Conservation (phyloP, 1,139 yeast species). For the Protomyces arabidopsidicola region DNA sequence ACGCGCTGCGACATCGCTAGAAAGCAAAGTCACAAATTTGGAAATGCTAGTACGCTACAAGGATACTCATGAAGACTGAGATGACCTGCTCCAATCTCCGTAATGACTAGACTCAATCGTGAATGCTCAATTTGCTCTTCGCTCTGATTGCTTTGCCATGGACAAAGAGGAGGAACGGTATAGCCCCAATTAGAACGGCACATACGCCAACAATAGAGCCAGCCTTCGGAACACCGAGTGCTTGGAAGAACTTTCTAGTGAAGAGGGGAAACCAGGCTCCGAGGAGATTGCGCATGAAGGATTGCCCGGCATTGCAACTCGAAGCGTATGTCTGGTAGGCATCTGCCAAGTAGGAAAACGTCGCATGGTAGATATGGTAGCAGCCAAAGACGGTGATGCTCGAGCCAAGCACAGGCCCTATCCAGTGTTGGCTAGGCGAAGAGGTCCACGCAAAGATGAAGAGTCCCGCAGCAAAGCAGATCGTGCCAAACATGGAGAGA, state of each 20-base stretch:
- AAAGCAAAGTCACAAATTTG: no score
- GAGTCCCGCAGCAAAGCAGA: constrained; percentile 60
- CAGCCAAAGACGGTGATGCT: constrained; percentile 11
- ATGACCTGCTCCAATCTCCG: no score
- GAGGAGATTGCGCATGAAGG: constrained; percentile 70
- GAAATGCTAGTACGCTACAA: no score
- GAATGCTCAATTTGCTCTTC: background rate
- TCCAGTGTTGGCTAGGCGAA: constrained; percentile 2
- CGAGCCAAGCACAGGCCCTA: constrained; percentile 17
- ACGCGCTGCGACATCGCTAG: no score
- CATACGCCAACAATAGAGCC: constrained; percentile 53
- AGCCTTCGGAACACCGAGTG: constrained; percentile 62
- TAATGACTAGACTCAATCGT: background rate
- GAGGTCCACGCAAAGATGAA: constrained; percentile 85
- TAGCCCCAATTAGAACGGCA: constrained; percentile 55
- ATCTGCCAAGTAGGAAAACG: constrained; percentile 59
- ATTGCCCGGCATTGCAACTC: constrained; percentile 83
- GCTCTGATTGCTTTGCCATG: constrained; percentile 41
- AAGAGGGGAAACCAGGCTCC: constrained; percentile 50
- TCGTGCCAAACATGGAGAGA: constrained; percentile 63
- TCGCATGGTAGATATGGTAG: constrained; percentile 24
- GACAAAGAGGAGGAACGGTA: constrained; percentile 57
- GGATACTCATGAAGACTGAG: no score
- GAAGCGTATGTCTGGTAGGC: constrained; percentile 75
- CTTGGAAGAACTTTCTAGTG: constrained; percentile 43